Evolutionary conservation across 257 asterid genomes (phyloP), one percentile per base, ranked within the genome.

Genomic region (Verbascum thapsus): DNA sequence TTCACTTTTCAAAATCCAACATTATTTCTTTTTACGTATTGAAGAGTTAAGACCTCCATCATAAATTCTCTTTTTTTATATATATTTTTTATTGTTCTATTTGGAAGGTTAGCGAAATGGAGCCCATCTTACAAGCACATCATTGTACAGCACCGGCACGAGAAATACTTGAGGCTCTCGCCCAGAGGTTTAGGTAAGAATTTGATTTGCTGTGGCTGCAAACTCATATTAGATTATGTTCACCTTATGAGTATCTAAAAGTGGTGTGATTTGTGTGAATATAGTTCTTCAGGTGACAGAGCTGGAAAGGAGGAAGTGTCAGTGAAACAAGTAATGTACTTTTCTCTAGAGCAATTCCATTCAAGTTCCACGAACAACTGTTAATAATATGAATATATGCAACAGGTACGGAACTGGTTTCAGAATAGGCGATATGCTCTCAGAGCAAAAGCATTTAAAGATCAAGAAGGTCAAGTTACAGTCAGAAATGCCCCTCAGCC

Each of bases 51-150:
- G n/a, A n/a, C n/a, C n/a, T n/a, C n/a, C n/a, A n/a, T n/a, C 32
- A 26, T 5, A 26, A 26, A 26, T 26, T 1, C 32, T 26, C 13
- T 51, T 11, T 18, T 48, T 1, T 48, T 51, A n/a, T 13, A 1
- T 45, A 7, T 6, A 38, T 6, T 3, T 1, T 37, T 17, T 5
- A 26, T 10, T 18, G n/a, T n/a, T 66, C 37, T 8, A 13, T 26
- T 10, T 23, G 8, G 38, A 52, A 86, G 95, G 88, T 86, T 53
- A 74, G 74, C 15, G 95, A 86, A 66, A 86, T 86, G 95, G 91
- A 86, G 62, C 61, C 76, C 23, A 75, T 86, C 40, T 63, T 86
- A 69, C 88, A 78, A 70, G 91, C 81, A 16, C 86, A 86, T 72
- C 65, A 80, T 52, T 69, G 56, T 35, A 53, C 76, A 47, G 81